Percentiles rank a stretch among this genome's conserved stretches.
Evolutionary conservation across 768 basidiomycete species (phyloP).

Genomic region (Collybia nuda): DNA sequence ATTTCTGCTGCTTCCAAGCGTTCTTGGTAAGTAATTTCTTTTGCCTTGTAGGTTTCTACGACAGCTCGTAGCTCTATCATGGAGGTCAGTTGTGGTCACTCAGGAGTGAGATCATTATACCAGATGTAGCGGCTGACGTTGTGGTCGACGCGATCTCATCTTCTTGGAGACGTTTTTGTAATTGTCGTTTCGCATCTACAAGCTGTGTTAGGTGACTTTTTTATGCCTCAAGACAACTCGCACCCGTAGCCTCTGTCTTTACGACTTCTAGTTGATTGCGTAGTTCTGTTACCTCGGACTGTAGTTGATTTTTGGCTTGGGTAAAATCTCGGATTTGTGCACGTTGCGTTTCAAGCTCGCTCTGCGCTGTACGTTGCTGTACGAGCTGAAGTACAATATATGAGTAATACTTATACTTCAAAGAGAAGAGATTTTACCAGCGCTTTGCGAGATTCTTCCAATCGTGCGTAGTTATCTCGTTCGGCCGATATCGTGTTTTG

Average conservation of each 20-base stretch:
- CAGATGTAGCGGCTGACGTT: conserved; percentile 58
- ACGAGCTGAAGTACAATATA: conserved; percentile 43
- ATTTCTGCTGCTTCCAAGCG: conserved; percentile 71
- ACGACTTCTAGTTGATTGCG: conserved; percentile 57
- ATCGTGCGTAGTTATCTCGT: conserved; percentile 57
- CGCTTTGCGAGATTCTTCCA: conserved; percentile 72
- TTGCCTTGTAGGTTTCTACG: conserved; percentile 64
- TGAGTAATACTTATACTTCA: background rate
- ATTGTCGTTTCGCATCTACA: conserved; percentile 56
- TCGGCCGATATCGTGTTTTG: conserved; percentile 58
- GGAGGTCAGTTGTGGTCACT: conserved; percentile 2
- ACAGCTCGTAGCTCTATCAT: conserved; percentile 59
- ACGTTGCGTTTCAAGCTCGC: conserved; percentile 66
- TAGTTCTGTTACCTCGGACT: conserved; percentile 50
- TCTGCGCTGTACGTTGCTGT: conserved; percentile 63
- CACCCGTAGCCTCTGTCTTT: conserved; percentile 63
- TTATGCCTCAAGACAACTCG: conserved; percentile 6
- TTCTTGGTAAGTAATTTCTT: conserved; percentile 55
- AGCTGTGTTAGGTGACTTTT: conserved; percentile 4
- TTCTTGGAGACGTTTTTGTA: conserved; percentile 62
- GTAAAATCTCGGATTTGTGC: conserved; percentile 60
- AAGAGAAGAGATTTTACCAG: conserved; percentile 42
- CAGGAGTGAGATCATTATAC: conserved; percentile 24
- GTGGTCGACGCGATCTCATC: conserved; percentile 59
- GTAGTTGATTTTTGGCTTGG: conserved; percentile 56